phyloP scores from a whole-genome alignment of 2,329 filamentous ascomycete species.

The Lanzia echinophila region DNA sequence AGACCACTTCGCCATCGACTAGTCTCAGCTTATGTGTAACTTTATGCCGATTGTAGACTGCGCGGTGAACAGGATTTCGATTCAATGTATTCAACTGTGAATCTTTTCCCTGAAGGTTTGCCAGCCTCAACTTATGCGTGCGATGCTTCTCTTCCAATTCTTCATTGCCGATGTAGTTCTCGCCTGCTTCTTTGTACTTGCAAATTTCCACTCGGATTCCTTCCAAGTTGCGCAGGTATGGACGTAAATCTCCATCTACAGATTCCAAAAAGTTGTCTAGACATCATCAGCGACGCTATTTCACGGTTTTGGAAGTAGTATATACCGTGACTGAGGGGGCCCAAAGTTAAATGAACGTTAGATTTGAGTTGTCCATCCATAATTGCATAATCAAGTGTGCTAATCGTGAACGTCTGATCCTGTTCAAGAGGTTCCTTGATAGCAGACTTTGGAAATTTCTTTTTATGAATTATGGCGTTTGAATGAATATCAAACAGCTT shows the following conservation, averaged over 20 bases:
- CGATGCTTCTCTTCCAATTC: not conserved
- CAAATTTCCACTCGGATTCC: not conserved
- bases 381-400: not conserved
- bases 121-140: not conserved
- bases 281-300: no score
- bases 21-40: constrained; percentile 4
- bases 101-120: not conserved
- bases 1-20: not conserved
- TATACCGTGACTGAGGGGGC: not conserved
- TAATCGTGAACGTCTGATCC: not conserved
- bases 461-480: not conserved
- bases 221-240: not conserved
- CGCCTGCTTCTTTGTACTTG: not conserved
- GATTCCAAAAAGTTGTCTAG: not conserved
- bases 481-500: not conserved
- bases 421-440: not conserved
- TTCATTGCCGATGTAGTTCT: not conserved
- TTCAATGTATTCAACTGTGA: not conserved
- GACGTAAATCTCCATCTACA: not conserved
- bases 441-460: not conserved
- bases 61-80: not conserved
- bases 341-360: not conserved
- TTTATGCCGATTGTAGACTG: not conserved
- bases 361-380: not conserved
- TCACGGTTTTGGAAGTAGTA: no score